Evolutionary conservation across 768 basidiomycete species (phyloP).

Genomic region (Inosperma sp.): DNA sequence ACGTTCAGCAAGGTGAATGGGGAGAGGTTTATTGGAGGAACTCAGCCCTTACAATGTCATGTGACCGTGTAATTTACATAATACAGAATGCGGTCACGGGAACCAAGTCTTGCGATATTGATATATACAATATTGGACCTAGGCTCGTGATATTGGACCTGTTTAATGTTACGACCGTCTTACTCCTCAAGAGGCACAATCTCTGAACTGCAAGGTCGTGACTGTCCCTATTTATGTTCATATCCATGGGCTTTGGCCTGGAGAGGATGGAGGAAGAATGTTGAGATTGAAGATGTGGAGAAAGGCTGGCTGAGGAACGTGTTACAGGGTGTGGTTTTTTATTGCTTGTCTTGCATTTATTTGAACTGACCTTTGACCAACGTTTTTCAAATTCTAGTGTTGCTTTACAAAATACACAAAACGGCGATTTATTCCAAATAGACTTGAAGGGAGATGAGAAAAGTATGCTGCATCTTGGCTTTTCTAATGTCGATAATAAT

Average conservation of each 20-base stretch:
- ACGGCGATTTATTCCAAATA: constrained; percentile 74
- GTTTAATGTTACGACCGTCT: too few relatives aligned
- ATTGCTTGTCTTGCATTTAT: background rate
- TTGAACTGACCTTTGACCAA: background rate
- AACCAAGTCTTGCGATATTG: too few relatives aligned
- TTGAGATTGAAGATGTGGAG: constrained; percentile 82
- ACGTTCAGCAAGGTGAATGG: background rate
- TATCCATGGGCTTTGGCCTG: too few relatives aligned
- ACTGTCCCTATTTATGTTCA: too few relatives aligned
- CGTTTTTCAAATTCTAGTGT: constrained; percentile 45
- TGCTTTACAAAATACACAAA: constrained; percentile 57
- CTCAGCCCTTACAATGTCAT: too few relatives aligned
- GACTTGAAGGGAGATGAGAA: constrained; percentile 77
- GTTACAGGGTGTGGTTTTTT: constrained; percentile 62
- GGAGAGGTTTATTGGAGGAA: background rate
- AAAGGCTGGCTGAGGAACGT: constrained; percentile 75
- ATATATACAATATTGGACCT: too few relatives aligned
- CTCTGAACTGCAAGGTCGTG: too few relatives aligned
- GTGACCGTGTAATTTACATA: too few relatives aligned
- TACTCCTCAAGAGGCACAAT: too few relatives aligned
- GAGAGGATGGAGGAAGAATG: constrained; percentile 91
- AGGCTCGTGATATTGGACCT: too few relatives aligned
- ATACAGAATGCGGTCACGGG: too few relatives aligned
- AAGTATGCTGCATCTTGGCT: constrained; percentile 34
- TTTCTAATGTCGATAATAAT: background rate